Evolutionary conservation across 345 rosid genomes (phyloP).

Genomic region (Cochlearia excelsa): DNA sequence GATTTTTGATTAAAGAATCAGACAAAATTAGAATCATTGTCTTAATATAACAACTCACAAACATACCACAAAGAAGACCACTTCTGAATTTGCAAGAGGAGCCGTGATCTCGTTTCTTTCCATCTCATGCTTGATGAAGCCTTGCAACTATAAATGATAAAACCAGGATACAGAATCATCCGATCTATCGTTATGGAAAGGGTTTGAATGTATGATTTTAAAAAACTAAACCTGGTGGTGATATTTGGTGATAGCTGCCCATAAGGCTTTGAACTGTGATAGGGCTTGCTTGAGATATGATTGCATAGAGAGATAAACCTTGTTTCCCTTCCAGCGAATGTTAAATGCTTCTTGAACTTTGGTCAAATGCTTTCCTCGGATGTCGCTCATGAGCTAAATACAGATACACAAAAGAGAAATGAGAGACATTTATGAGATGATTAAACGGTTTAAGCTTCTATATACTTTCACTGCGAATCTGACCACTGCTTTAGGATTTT

Average conservation of each 20-base stretch:
- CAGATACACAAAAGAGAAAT: constrained; percentile 15
- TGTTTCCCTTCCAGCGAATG: constrained; percentile 33
- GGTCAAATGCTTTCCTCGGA: constrained; percentile 41
- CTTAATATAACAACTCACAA: neutral
- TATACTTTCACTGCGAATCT: neutral
- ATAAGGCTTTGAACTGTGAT: constrained; percentile 41
- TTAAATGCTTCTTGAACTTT: constrained; percentile 30
- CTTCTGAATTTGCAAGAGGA: constrained; percentile 52
- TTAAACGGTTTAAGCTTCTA: neutral
- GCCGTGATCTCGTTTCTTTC: constrained; percentile 58
- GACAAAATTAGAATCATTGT: neutral
- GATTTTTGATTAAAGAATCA: constrained; percentile 11
- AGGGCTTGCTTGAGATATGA: constrained; percentile 37
- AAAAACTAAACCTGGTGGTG: constrained; percentile 67
- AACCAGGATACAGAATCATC: constrained; percentile 4
- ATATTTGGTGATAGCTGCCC: constrained; percentile 47
- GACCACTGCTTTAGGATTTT: constrained; percentile 7
- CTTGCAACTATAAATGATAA: constrained; percentile 57
- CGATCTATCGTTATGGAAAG: neutral
- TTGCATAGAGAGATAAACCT: constrained; percentile 21
- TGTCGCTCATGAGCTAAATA: constrained; percentile 39
- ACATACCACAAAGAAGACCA: constrained; percentile 75
- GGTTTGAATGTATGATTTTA: constrained; percentile 1
- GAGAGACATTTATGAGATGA: constrained; percentile 15
- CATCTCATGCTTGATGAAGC: constrained; percentile 59